phyloP scores from a whole-genome alignment of 495 filamentous ascomycete genomes.

The Xylaria longipes region DNA sequence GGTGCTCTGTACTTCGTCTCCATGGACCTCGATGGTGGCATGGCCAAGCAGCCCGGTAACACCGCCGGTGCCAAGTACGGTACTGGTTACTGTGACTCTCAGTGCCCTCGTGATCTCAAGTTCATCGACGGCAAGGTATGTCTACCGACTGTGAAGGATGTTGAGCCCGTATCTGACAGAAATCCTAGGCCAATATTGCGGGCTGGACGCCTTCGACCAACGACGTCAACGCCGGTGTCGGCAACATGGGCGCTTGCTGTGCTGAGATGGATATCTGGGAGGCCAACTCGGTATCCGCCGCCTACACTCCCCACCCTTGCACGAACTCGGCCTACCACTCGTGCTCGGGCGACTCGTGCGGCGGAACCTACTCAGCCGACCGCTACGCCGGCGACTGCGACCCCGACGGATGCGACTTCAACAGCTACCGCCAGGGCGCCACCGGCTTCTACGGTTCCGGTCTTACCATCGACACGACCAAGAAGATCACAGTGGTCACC shows the following conservation, averaged over 20 bases:
- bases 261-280: conserved; percentile 78
- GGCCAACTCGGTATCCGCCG: conserved; percentile 68
- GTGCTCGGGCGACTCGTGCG: conserved; percentile 54
- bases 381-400: conserved; percentile 63
- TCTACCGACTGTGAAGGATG: conserved; percentile 58
- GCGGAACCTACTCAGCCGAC: conserved; percentile 54
- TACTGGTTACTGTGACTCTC: conserved; percentile 63
- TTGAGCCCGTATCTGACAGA: conserved; percentile 1
- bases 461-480: conserved; percentile 61
- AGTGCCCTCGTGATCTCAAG: conserved; percentile 61
- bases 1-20: conserved; percentile 62
- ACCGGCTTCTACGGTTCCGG: conserved; percentile 63
- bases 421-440: conserved; percentile 66
- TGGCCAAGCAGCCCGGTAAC: conserved; percentile 54
- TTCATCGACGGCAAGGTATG: conserved; percentile 54
- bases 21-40: conserved; percentile 62
- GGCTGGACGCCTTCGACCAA: conserved; percentile 62
- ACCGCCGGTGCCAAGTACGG: conserved; percentile 66
- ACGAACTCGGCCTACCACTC: conserved; percentile 49
- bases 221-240: conserved; percentile 63
- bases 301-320: conserved; percentile 72
- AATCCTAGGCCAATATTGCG: conserved; percentile 57
- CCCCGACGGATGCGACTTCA: conserved; percentile 46
- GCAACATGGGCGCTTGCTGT: conserved; percentile 68
- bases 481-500: conserved; percentile 70